Base-by-base conservation (phyloP, 169 alveolate species). In the Amoebophrya sp. region DNA sequence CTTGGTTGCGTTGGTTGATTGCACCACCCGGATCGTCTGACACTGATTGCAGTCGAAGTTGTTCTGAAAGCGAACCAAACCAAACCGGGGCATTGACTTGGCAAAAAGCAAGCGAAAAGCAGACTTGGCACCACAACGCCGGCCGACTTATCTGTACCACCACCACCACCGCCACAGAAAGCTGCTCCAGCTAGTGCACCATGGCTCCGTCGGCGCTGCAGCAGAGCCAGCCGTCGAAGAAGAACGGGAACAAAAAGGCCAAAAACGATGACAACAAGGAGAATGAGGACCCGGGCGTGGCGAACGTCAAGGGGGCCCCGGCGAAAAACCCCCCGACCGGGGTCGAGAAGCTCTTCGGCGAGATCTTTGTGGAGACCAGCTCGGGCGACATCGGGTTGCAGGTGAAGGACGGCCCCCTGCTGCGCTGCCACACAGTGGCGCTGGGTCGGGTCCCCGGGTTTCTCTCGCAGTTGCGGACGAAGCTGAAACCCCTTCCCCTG, bases 221-320 rank as follows among this genome's bases (percentile, higher is more conserved):
- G 66, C 66, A 47, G 18, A 18, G 18, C 66, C 66, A 47, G 18
- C 29, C 7, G 66, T 47, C 66, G 66, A 7, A n/a, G n/a, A 47
- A 47, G 66, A 47, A 12, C 29, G 66, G 66, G 66, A 47, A 47
- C 29, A 7, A 47, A 47, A 18, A 47, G 29, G 66, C 66, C 66
- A 47, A 47, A 12, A 18, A 18, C 66, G 83, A 1, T 18, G 83
- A 2, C 32, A 66, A 66, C 35, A 66, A 66, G 83, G 83, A 66
- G 83, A 66, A 66, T 25, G 35, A n/a, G 83, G 83, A 66, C 35
- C 83, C 83, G 83, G 83, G 83, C 35, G 83, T 66, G 12, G 83
- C 83, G 83, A 2, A 66, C 39, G 83, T 66, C 35, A n/a, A n/a
- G 35, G 83, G 83, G 10, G 18, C 39, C 83, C 1, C 1, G 35